These are phyloP conservation scores for Choricystis sp. DNA, from an alignment of 139 green algal species.

Conservation along the genomic window DNA sequence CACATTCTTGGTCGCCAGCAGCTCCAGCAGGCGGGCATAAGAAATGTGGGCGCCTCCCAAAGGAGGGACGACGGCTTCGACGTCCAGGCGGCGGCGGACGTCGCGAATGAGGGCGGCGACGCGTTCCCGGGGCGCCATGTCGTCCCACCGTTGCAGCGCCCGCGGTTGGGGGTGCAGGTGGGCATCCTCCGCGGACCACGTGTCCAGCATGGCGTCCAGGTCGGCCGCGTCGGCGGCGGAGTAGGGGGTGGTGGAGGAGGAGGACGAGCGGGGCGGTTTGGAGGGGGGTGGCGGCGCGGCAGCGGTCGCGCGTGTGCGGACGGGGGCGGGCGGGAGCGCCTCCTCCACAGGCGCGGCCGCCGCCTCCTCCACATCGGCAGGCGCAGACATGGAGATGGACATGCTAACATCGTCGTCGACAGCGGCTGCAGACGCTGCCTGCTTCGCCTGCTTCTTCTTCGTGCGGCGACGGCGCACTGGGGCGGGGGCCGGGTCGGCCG, in stretches of 20 bases:
- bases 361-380: neutral
- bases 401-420: too few relatives aligned
- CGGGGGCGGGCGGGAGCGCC: too few relatives aligned
- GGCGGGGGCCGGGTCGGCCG: too few relatives aligned
- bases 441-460: slow-evolving; percentile 9
- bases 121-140: slow-evolving; percentile 17
- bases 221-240: neutral
- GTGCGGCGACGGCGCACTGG: too few relatives aligned
- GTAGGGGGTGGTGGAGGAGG: neutral
- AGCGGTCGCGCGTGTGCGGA: too few relatives aligned
- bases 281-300: neutral
- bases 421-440: too few relatives aligned
- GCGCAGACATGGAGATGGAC: neutral
- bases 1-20: slow-evolving; percentile 29
- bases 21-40: slow-evolving; percentile 39
- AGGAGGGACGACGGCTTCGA: too few relatives aligned
- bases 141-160: slow-evolving; percentile 11
- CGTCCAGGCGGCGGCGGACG: too few relatives aligned
- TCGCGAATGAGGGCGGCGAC: too few relatives aligned
- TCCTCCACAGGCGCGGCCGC: neutral
- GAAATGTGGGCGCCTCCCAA: slow-evolving; percentile 19
- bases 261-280: neutral
- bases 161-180: slow-evolving; percentile 2
- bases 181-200: neutral
- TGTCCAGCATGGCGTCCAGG: too few relatives aligned